Percentiles rank a stretch among this genome's conserved stretches.
phyloP scores from a whole-genome alignment of 2,329 filamentous ascomycete species.

The Ophiostoma australiae region DNA sequence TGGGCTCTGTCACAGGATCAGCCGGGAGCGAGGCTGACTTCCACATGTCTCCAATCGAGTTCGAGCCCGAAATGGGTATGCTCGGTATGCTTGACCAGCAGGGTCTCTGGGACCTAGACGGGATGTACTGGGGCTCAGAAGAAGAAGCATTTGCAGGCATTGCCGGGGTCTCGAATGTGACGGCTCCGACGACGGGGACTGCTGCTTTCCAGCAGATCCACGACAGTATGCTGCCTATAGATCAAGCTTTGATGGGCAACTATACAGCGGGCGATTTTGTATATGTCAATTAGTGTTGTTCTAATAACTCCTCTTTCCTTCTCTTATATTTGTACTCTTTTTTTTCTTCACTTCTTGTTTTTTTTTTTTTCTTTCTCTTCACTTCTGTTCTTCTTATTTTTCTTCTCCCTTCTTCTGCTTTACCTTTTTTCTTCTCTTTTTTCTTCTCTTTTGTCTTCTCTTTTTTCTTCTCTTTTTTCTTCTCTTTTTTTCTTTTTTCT shows the following conservation, averaged over 20 bases:
- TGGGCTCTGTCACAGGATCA: not conserved
- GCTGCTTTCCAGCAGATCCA: not conserved
- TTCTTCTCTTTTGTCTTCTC: too few relatives aligned
- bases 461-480: too few relatives aligned
- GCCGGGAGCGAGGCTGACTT: not conserved
- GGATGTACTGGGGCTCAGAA: conserved; percentile 50
- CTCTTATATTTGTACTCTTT: not conserved
- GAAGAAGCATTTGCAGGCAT: conserved; percentile 24
- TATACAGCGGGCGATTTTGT: not conserved
- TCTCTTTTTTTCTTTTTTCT: too few relatives aligned
- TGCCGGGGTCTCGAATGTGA: not conserved
- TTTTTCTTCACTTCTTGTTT: not conserved
- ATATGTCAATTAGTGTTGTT: not conserved
- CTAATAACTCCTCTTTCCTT: not conserved
- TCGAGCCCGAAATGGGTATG: conserved; percentile 45
- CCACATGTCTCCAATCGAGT: conserved; percentile 37
- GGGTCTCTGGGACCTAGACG: conserved; percentile 53
- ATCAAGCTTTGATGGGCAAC: not conserved
- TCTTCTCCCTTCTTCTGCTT: too few relatives aligned
- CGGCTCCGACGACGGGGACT: not conserved
- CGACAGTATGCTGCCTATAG: not conserved
- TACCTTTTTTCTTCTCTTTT: too few relatives aligned
- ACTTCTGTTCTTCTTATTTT: too few relatives aligned
- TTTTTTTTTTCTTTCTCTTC: too few relatives aligned
- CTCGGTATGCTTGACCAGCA: conserved; percentile 52